phyloP scores from a whole-genome alignment of 148 eudicot species.

The Rheum nobile region DNA sequence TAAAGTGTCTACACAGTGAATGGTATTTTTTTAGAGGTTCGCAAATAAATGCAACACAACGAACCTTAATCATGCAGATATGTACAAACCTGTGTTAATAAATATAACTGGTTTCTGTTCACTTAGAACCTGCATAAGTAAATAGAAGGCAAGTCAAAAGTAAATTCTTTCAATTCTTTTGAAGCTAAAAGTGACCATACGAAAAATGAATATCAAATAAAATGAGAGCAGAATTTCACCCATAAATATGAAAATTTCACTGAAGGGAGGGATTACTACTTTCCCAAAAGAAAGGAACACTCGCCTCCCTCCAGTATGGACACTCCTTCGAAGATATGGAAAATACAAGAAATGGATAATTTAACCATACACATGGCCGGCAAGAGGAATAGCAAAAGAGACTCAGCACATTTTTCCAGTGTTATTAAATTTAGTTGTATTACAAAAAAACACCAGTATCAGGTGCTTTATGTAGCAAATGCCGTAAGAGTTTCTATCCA shows the following conservation, averaged over 20 bases:
- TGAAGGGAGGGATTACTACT: not conserved
- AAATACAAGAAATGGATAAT: not conserved
- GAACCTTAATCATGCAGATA: constrained; percentile 8
- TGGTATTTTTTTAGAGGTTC: constrained; percentile 10
- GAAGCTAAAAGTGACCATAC: not conserved
- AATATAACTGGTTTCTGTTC: constrained; percentile 65
- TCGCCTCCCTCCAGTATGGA: not conserved
- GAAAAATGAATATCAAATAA: not conserved
- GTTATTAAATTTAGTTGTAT: not conserved
- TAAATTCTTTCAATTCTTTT: not conserved
- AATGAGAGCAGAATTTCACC: not conserved
- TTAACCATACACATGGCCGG: not conserved
- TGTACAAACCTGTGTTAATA: constrained; percentile 72
- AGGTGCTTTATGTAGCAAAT: not conserved
- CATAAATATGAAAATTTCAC: not conserved
- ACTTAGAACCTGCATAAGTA: constrained; percentile 50
- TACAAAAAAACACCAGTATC: not conserved
- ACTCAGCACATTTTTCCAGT: not conserved
- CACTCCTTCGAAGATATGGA: not conserved
- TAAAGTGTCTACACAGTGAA: constrained; percentile 45
- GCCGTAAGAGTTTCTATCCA: not conserved
- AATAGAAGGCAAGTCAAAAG: not conserved
- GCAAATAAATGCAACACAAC: not conserved
- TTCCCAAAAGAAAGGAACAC: not conserved
- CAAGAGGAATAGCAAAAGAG: not conserved